Evolutionary conservation across 1,284 basidiomycete genomes (phyloP).

Genomic region (Sphagnurus paluster): DNA sequence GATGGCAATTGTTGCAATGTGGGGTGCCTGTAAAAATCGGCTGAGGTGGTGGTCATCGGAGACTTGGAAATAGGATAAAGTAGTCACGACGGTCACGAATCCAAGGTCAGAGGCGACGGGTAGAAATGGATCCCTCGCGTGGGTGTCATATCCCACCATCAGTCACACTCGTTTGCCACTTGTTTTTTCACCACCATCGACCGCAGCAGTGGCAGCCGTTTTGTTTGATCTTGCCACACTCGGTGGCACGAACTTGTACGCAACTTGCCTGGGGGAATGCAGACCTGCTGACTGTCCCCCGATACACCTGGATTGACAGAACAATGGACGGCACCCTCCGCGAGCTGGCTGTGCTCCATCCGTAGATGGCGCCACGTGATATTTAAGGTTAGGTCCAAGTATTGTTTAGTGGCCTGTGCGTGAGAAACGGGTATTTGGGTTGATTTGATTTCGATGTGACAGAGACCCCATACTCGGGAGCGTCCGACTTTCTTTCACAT

Average conservation of each 20-base stretch:
- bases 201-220: slow-evolving; percentile 7
- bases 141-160: slow-evolving; percentile 20
- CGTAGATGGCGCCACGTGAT: slow-evolving; percentile 29
- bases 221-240: not conserved
- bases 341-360: not conserved
- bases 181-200: slow-evolving; percentile 22
- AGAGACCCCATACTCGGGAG: slow-evolving; percentile 36
- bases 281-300: slow-evolving; percentile 1
- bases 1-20: too few relatives aligned
- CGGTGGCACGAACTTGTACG: too few relatives aligned
- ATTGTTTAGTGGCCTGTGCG: slow-evolving; percentile 45
- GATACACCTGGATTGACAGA: not conserved
- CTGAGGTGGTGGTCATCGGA: slow-evolving; percentile 2
- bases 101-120: slow-evolving; percentile 11
- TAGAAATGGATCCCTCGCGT: slow-evolving; percentile 14
- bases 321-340: slow-evolving; percentile 19
- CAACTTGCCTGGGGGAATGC: not conserved
- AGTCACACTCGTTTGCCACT: slow-evolving; percentile 22
- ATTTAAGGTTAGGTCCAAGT: slow-evolving; percentile 31
- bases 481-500: slow-evolving; percentile 45
- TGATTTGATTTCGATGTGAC: slow-evolving; percentile 41
- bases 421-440: slow-evolving; percentile 34
- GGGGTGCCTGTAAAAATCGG: too few relatives aligned
- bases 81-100: slow-evolving; percentile 22
- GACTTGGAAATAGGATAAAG: slow-evolving; percentile 13